Evolutionary conservation across 2,329 filamentous ascomycete genomes (phyloP).

Genomic region (Fusarium cyanostomum): DNA sequence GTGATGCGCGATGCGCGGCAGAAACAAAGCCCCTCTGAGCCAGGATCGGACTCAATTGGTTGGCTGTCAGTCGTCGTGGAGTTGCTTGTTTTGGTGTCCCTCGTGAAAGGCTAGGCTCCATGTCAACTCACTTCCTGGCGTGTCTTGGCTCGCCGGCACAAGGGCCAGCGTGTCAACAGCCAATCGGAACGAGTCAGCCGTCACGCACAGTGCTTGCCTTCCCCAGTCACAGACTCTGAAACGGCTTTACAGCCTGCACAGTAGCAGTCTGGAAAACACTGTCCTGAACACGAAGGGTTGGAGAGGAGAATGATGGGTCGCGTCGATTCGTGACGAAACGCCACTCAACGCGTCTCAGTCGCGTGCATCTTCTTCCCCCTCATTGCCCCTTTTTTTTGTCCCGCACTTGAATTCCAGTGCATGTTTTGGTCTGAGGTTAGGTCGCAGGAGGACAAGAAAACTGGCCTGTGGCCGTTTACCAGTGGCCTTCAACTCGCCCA

Average conservation of each 20-base stretch:
- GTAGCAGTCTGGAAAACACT: not conserved
- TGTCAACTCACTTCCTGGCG: constrained; percentile 1
- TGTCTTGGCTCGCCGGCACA: not conserved
- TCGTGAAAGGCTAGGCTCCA: constrained; percentile 6
- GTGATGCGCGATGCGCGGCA: constrained; percentile 11
- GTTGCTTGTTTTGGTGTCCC: constrained; percentile 25
- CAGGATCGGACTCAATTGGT: constrained; percentile 22
- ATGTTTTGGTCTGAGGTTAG: constrained; percentile 17
- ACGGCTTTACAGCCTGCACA: not conserved
- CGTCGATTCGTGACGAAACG: constrained; percentile 21
- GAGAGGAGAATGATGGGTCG: constrained; percentile 14
- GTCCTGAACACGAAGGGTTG: constrained; percentile 3
- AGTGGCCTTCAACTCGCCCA: constrained; percentile 1
- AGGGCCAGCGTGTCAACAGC: constrained; percentile 19
- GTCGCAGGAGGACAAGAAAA: constrained; percentile 28
- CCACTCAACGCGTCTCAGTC: constrained; percentile 40
- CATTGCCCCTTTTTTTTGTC: constrained; percentile 18
- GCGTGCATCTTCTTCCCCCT: constrained; percentile 25
- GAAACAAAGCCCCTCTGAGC: constrained; percentile 3
- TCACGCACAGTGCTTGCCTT: constrained; percentile 3
- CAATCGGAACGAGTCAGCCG: constrained; percentile 7
- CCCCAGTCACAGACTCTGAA: not conserved
- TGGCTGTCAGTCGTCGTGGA: constrained; percentile 7
- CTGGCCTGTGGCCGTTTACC: constrained; percentile 13
- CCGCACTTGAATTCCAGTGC: constrained; percentile 31